Percentiles rank a stretch among this genome's conserved stretches.
phyloP scores from a whole-genome alignment of 2,329 filamentous ascomycete genomes.

The Didymosphaeria variabile region DNA sequence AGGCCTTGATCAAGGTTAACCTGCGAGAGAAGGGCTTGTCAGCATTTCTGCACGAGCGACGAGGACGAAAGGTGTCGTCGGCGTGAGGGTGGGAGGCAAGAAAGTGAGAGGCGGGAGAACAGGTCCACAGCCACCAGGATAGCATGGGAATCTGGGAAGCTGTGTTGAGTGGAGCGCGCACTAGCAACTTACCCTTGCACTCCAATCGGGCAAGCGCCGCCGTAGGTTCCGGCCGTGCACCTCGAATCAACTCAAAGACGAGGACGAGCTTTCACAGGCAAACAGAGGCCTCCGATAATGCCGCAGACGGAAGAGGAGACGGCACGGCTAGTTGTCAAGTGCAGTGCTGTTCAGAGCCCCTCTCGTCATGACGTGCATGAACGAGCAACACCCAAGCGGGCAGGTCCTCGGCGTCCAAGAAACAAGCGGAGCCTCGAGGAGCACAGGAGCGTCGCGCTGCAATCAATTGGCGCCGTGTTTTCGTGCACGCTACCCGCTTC shows the following conservation, averaged over 20 bases:
- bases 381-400: conserved; percentile 16
- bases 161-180: conserved; percentile 13
- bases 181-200: conserved; percentile 4
- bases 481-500: conserved; percentile 13
- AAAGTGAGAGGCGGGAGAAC: conserved; percentile 8
- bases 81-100: conserved; percentile 1
- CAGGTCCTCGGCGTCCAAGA: conserved; percentile 20
- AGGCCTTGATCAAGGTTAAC: conserved; percentile 7
- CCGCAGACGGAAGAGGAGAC: not conserved
- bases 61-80: conserved; percentile 13
- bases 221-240: not conserved
- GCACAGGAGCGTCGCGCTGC: conserved; percentile 20
- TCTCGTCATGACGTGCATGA: conserved; percentile 33
- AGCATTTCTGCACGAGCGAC: conserved; percentile 20
- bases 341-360: conserved; percentile 5
- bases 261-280: conserved; percentile 2
- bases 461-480: conserved; percentile 24
- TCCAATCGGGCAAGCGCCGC: not conserved
- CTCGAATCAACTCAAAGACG: not conserved
- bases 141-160: conserved; percentile 6
- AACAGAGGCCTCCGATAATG: not conserved
- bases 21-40: conserved; percentile 13
- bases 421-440: conserved; percentile 13
- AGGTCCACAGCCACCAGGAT: conserved; percentile 12
- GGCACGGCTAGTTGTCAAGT: conserved; percentile 1